phyloP scores from a whole-genome alignment of 1,284 basidiomycete genomes.

The Ustilago lituana region DNA sequence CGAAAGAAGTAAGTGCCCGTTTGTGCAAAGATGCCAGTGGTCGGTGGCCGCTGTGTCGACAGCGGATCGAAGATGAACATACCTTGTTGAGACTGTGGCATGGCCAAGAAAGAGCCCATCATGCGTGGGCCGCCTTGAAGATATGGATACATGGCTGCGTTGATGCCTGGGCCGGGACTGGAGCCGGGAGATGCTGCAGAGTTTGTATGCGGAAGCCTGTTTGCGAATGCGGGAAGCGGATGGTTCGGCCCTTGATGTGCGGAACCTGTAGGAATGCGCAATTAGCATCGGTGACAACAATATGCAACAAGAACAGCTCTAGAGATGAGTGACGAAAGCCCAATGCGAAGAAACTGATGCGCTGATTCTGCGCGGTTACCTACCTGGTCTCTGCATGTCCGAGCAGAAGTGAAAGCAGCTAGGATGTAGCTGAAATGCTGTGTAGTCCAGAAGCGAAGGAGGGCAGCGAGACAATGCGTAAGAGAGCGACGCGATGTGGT shows the following conservation, averaged over 20 bases:
- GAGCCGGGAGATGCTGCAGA: constrained; percentile 19
- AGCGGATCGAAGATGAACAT: not conserved
- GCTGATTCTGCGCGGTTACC: constrained; percentile 3
- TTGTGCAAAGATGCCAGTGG: not conserved
- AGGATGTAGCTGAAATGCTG: constrained; percentile 7
- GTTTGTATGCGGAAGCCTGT: constrained; percentile 38
- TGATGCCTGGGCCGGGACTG: constrained; percentile 24
- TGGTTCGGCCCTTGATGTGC: constrained; percentile 39
- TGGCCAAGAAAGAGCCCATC: constrained; percentile 49
- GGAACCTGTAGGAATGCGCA: constrained; percentile 19
- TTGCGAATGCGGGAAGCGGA: constrained; percentile 36
- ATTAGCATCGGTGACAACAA: too few relatives aligned
- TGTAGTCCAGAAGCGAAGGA: not conserved
- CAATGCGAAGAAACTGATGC: too few relatives aligned
- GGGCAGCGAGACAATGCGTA: not conserved
- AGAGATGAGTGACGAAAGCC: too few relatives aligned
- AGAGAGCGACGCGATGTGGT: not conserved
- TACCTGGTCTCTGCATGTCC: constrained; percentile 50
- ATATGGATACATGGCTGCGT: constrained; percentile 50
- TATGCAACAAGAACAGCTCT: too few relatives aligned
- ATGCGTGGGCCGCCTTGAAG: constrained; percentile 52
- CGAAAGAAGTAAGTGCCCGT: constrained; percentile 1
- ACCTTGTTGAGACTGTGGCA: constrained; percentile 52
- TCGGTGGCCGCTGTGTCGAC: not conserved
- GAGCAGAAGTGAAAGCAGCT: constrained; percentile 22